Evolutionary conservation across 2,329 filamentous ascomycete genomes (phyloP).

Genomic region (Talaromyces verruculosus): DNA sequence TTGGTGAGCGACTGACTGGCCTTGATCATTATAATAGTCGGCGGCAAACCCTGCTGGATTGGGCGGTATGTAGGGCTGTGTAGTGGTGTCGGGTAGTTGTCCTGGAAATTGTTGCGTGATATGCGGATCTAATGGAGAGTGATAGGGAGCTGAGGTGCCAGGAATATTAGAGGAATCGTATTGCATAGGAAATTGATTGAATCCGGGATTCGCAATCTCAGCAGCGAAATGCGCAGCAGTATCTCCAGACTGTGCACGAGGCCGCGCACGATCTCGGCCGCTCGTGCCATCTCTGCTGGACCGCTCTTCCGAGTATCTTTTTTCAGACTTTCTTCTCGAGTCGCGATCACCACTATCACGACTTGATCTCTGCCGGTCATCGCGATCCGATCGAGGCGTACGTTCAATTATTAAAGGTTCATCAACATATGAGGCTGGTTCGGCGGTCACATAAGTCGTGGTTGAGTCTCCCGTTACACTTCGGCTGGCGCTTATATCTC

Average conservation of each 20-base stretch:
- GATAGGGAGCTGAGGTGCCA: conserved; percentile 28
- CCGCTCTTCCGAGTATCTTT: conserved; percentile 28
- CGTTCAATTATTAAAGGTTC: conserved; percentile 34
- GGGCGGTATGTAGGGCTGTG: conserved; percentile 49
- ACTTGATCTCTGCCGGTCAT: conserved; percentile 17
- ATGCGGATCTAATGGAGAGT: conserved; percentile 46
- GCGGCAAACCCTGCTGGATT: conserved; percentile 56
- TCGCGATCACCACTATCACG: conserved; percentile 23
- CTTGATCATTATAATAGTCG: conserved; percentile 64
- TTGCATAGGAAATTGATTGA: conserved; percentile 38
- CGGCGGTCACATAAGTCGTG: conserved; percentile 41
- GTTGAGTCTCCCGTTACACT: conserved; percentile 21
- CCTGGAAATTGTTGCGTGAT: conserved; percentile 60
- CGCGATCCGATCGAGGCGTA: conserved; percentile 27
- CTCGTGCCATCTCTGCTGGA: conserved; percentile 20
- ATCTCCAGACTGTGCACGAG: conserved; percentile 31
- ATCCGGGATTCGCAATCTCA: conserved; percentile 33
- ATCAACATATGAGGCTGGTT: conserved; percentile 32
- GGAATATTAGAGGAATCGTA: conserved; percentile 29
- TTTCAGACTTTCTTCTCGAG: conserved; percentile 29
- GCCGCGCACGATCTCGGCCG: conserved; percentile 28
- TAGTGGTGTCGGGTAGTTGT: conserved; percentile 41
- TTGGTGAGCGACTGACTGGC: conserved; percentile 59
- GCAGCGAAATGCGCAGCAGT: conserved; percentile 32
- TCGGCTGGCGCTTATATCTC: conserved; percentile 34